Evolutionary conservation across 306 rosid genomes (phyloP).

Genomic region (Cotoneaster glaucophyllus): DNA sequence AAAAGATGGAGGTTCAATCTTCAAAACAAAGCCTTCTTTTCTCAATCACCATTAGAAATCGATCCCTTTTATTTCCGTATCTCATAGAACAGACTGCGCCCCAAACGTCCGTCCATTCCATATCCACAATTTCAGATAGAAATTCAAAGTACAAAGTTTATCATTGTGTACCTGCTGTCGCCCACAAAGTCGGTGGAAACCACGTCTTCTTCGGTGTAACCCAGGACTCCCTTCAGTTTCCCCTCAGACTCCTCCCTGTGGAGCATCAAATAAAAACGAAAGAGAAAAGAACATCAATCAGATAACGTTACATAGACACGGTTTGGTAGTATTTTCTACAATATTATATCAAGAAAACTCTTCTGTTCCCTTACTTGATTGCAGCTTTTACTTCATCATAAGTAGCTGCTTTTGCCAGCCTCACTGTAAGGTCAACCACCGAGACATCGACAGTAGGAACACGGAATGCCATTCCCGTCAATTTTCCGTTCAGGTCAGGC

Average conservation of each 20-base stretch:
- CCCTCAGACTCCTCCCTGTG: slow-evolving; percentile 74
- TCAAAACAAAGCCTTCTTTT: too few relatives aligned
- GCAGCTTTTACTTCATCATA: slow-evolving; percentile 55
- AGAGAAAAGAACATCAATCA: neutral
- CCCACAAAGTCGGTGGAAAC: slow-evolving; percentile 67
- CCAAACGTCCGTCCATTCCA: neutral
- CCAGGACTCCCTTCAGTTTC: slow-evolving; percentile 67
- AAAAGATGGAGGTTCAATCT: neutral
- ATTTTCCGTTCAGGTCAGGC: slow-evolving; percentile 63
- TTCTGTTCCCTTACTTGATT: slow-evolving; percentile 47
- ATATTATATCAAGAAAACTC: neutral
- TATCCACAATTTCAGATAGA: neutral
- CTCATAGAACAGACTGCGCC: neutral
- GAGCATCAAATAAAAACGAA: neutral
- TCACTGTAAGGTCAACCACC: slow-evolving; percentile 71
- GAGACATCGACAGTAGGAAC: slow-evolving; percentile 79
- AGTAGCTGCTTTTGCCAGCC: slow-evolving; percentile 46
- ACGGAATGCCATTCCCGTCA: slow-evolving; percentile 84
- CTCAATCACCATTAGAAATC: neutral
- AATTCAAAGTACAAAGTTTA: neutral
- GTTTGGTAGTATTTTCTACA: neutral
- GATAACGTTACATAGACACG: neutral
- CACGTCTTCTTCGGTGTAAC: slow-evolving; percentile 66
- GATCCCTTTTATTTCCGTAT: neutral
- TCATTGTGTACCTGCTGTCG: slow-evolving; percentile 48